Conservation (phyloP, 805 yeast genomes). For the Spathaspora hagerdaliae region DNA sequence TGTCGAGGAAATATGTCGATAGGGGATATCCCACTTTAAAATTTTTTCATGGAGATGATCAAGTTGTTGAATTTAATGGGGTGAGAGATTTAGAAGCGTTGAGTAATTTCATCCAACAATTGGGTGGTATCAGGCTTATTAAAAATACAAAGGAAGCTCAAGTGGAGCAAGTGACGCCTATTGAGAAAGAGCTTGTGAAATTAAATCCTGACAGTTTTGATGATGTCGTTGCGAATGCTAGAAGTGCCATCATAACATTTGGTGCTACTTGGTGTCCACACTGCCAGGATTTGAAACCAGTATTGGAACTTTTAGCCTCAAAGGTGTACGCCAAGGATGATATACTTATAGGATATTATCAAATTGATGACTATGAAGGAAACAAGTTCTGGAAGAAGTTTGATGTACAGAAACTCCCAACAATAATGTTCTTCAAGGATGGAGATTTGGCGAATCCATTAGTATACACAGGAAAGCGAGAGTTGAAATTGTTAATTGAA, state of each 20-base stretch:
- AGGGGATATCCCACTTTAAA: slow-evolving; percentile 65
- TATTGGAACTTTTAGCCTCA: slow-evolving; percentile 47
- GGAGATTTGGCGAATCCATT: slow-evolving; percentile 20
- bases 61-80: slow-evolving; percentile 57
- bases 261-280: slow-evolving; percentile 61
- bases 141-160: background rate
- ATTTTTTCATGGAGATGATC: slow-evolving; percentile 48
- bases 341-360: slow-evolving; percentile 29
- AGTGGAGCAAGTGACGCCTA: slow-evolving; percentile 2
- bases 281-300: slow-evolving; percentile 51
- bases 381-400: slow-evolving; percentile 37
- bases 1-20: slow-evolving; percentile 47
- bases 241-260: slow-evolving; percentile 44
- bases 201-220: slow-evolving; percentile 42
- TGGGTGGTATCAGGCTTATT: slow-evolving; percentile 22
- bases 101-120: slow-evolving; percentile 46
- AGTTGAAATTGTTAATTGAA: slow-evolving; percentile 16
- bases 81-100: slow-evolving; percentile 48
- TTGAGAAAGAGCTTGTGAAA: slow-evolving; percentile 16
- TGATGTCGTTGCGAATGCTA: slow-evolving; percentile 29
- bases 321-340: slow-evolving; percentile 39
- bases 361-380: slow-evolving; percentile 44
- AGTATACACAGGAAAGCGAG: slow-evolving; percentile 21
- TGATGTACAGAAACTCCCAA: slow-evolving; percentile 48
- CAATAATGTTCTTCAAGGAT: slow-evolving; percentile 47